Evolutionary conservation across 2,329 filamentous ascomycete species (phyloP), one percentile per base, ranked within the genome.

Genomic region (Magnaporthiopsis incrustans): DNA sequence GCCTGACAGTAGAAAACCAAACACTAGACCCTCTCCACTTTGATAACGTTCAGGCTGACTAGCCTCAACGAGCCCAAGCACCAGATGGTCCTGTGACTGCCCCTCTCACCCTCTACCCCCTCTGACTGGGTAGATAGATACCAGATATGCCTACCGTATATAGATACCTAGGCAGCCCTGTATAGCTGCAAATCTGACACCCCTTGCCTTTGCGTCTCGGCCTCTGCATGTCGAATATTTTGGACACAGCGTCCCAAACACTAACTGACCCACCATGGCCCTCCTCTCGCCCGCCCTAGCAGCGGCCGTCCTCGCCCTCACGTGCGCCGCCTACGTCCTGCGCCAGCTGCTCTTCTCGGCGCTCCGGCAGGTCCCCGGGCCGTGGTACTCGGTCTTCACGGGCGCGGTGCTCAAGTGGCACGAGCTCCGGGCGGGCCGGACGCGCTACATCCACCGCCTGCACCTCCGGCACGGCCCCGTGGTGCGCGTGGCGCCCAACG

Each of bases 391-490:
- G 26, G 76, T 78, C 35, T 78, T 84, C 69, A 84, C 81, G 0
- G 82, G 82, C 0, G 72, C 81, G 26, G 66, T 78, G 1, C 72
- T 86, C 61, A 85, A 82, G 69, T 84, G 78, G 75, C 77, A 87
- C 63, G 85, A 88, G 71, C 78, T 88, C 61, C 75, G 74, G 44
- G 81, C 79, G 38, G 75, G 76, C 27, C 77, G 84, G 35, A 85
- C 84, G 1, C 70, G 73, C 59, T 85, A 86, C 66, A 77, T 87
- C 35, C 84, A 88, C 67, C 63, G 67, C 0, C 75, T 87, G 22
- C 86, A 89, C 69, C 68, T 76, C 62, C 72, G 71, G 60, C 85
- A 87, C 66, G 85, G 85, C 0, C 80, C 82, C 0, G 80, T 82
- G 0, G 83, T 89, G 25, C 80, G 85, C 5, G 70, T 88, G 35